Evolutionary conservation across 345 rosid genomes (phyloP).

Genomic region (Alliaria petiolata): DNA sequence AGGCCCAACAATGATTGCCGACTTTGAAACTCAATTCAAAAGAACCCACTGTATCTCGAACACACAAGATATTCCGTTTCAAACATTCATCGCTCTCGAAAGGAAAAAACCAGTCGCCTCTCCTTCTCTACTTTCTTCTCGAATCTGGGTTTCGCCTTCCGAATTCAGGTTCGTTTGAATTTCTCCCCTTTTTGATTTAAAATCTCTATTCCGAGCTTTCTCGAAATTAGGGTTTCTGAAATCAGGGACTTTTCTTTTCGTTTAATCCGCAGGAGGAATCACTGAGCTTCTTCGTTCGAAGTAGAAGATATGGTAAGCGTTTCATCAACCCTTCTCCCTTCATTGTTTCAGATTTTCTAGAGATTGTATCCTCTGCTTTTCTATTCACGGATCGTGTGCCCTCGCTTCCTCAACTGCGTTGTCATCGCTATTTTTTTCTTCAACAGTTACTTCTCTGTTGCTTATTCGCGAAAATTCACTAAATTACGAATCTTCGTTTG

Average conservation of each 20-base stretch:
- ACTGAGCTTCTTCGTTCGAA: background rate
- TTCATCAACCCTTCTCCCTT: background rate
- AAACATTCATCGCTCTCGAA: background rate
- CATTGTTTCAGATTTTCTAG: too few species aligned
- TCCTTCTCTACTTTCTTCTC: background rate
- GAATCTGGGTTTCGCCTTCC: background rate
- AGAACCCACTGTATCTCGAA: background rate
- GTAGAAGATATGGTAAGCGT: slow-evolving; percentile 22
- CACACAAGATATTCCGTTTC: background rate
- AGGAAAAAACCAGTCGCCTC: background rate
- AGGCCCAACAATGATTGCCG: background rate
- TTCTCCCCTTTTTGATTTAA: background rate
- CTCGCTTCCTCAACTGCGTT: background rate
- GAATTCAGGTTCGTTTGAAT: background rate
- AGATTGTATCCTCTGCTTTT: background rate
- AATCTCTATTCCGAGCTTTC: background rate
- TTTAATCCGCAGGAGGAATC: background rate
- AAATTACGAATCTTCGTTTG: too few species aligned
- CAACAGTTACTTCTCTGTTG: too few species aligned
- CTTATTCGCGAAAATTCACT: too few species aligned
- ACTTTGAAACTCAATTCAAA: background rate
- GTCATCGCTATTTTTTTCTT: too few species aligned
- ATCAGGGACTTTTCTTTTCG: background rate
- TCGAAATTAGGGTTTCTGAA: background rate
- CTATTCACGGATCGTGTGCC: background rate